Base-by-base conservation (phyloP, 148 eudicot genomes). In the Vaccinium vitisidaea region DNA sequence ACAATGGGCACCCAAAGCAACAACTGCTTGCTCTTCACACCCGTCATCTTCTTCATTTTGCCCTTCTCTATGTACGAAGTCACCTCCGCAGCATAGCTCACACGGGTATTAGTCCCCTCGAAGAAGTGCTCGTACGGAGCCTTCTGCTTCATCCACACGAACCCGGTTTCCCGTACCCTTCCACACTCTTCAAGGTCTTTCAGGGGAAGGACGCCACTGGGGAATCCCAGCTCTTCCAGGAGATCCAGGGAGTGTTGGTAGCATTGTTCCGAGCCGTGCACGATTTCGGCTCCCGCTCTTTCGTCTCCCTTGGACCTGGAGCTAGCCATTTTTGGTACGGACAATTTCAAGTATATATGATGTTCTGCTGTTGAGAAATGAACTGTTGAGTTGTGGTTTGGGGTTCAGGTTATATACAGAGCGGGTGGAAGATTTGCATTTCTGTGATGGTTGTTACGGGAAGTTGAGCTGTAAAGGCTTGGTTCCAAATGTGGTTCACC, bases 61-160 rank as follows among this genome's bases (percentile, higher is more conserved):
- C 86, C 79, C 80, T 92, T 92, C 79, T 94, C 98, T 2, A 94
- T 87, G 48, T 93, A 93, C 0, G 91, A 90, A 5, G 97, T 94
- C 53, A 96, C 98, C 86, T 96, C 99, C 0, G 84, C 69, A 0
- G 90, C 93, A 77, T 96, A 96, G 82, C 94, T 93, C 8, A 92
- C 96, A 0, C 83, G 88, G 1, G 94, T 89, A 54, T 94, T 92
- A 2, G 87, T 89, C 69, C 75, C 90, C 27, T 84, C 87, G 55
- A 96, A 94, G 75, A 91, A 91, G 80, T 96, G 98, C 89, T 94
- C 94, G 16, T 89, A 94, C 1, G 95, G 92, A 0, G 88, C 90
- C 79, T 90, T 90, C 65, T 92, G 97, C 79, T 90, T 96, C 99
- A 96, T 94, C 99, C 98, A 94, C 23, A 96, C 94, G 54, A 93